phyloP scores from a whole-genome alignment of 2,329 filamentous ascomycete genomes.

The Cladosporium sp. region DNA sequence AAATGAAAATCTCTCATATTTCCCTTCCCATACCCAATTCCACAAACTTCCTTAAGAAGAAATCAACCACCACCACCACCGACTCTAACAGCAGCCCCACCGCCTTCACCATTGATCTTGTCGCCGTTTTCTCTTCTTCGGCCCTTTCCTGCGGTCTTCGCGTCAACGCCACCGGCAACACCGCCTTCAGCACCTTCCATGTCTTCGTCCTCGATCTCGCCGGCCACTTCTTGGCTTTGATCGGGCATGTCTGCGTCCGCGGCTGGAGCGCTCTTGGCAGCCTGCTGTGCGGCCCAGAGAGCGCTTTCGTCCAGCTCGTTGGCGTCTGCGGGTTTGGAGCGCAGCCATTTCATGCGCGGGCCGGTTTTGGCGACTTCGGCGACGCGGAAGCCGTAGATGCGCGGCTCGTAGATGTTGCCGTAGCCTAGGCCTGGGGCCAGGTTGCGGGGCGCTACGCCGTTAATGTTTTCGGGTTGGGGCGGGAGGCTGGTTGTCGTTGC shows the following conservation, averaged over 20 bases:
- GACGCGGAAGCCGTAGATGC: slow-evolving; percentile 94
- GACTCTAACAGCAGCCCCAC: slow-evolving; percentile 18
- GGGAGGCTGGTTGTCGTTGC: slow-evolving; percentile 21
- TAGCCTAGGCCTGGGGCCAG: slow-evolving; percentile 80
- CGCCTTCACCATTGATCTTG: slow-evolving; percentile 14
- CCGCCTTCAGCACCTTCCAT: slow-evolving; percentile 21
- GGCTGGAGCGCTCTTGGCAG: slow-evolving; percentile 3
- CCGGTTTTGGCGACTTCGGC: slow-evolving; percentile 85
- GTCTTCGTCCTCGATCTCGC: slow-evolving; percentile 28
- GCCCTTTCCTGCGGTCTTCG: background rate
- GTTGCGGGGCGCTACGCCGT: slow-evolving; percentile 82
- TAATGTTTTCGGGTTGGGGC: slow-evolving; percentile 57
- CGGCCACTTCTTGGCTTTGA: slow-evolving; percentile 23
- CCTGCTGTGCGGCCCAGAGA: slow-evolving; percentile 32
- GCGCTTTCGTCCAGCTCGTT: slow-evolving; percentile 73
- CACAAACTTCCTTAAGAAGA: too few relatives aligned
- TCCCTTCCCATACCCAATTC: too few relatives aligned
- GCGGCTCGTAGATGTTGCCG: slow-evolving; percentile 84
- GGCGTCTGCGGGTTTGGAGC: slow-evolving; percentile 74
- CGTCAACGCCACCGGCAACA: background rate
- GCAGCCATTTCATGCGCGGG: slow-evolving; percentile 94
- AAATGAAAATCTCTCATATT: too few relatives aligned
- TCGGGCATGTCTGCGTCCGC: slow-evolving; percentile 30
- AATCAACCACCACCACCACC: slow-evolving; percentile 15
- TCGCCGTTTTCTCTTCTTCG: slow-evolving; percentile 12